Base-by-base conservation (phyloP, 2,329 filamentous ascomycete species). In the Huntiella omanensis region DNA sequence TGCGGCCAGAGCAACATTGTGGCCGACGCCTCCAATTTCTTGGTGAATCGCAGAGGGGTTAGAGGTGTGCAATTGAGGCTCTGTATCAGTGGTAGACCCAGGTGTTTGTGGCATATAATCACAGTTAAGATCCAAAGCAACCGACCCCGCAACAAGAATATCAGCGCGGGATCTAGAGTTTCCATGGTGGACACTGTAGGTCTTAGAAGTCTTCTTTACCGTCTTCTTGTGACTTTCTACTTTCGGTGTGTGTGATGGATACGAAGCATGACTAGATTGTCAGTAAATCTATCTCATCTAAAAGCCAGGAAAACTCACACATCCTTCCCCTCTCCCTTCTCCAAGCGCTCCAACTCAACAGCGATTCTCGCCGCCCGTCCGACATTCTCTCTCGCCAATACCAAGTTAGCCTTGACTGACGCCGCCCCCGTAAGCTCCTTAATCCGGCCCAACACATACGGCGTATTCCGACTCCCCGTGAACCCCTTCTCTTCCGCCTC, bases 41-140 rank as follows among this genome's bases (percentile, higher is more conserved):
- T 93, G 85, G 33, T 66, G 75, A 52, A 95, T 92, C 11, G 68
- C 65, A 49, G 86, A 77, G 42, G 83, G 83, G 56, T 96, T 96
- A 0, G 88, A 96, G 1, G 86, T 94, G 50, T 87, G 73, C 34
- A 78, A 65, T 43, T 70, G 64, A 4, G 77, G 70, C 4, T 61
- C 58, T 4, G 46, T 47, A 16, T 58, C 54, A 6, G 54, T 56
- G 2, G 56, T 47, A 33, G 34, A 33, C 4, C 50, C 46, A 8
- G 22, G 22, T 7, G 22, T 28, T 28, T 28, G 22, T 28, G 22
- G 22, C 5, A 55, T 44, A 53, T 80, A 91, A 59, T 95, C 82
- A 65, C 88, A 95, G 53, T 79, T 81, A 33, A 91, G 67, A 60
- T 96, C 88, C 51, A 94, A 69, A 12, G 88, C 88, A 28, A 96